Conservation (phyloP, 306 rosid species). For the Quillaja saponaria region DNA sequence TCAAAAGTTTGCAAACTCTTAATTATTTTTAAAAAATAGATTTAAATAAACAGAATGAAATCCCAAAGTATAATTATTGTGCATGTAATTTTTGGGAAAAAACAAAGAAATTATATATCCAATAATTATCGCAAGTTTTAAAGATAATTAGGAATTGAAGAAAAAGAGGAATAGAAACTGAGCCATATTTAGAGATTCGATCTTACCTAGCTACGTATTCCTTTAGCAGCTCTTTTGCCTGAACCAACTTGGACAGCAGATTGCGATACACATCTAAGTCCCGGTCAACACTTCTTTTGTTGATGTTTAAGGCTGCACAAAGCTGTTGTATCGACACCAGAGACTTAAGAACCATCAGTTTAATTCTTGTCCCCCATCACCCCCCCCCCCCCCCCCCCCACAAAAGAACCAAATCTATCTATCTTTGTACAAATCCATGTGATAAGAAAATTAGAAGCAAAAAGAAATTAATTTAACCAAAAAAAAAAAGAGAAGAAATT, state of each 20-base stretch:
- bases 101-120: no score
- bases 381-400: no score
- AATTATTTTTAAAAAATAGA: background rate
- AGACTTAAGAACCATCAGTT: constrained; percentile 14
- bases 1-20: background rate
- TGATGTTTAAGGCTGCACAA: constrained; percentile 68
- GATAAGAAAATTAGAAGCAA: no score
- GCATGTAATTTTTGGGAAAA: background rate
- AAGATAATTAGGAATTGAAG: no score
- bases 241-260: constrained; percentile 93
- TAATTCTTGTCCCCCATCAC: background rate
- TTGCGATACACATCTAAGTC: constrained; percentile 97
- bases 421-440: no score
- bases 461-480: no score
- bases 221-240: constrained; percentile 92
- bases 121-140: no score
- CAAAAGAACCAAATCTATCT: no score
- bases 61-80: background rate
- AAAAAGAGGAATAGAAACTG: background rate
- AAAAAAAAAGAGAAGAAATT: no score
- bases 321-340: constrained; percentile 58
- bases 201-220: constrained; percentile 87
- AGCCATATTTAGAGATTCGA: background rate
- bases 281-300: constrained; percentile 89
- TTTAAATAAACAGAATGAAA: background rate